A percentile compares a stretch with the other conserved stretches of the same genome.
phyloP scores from a whole-genome alignment of 2,329 filamentous ascomycete species.

The Fusarium burgessii region DNA sequence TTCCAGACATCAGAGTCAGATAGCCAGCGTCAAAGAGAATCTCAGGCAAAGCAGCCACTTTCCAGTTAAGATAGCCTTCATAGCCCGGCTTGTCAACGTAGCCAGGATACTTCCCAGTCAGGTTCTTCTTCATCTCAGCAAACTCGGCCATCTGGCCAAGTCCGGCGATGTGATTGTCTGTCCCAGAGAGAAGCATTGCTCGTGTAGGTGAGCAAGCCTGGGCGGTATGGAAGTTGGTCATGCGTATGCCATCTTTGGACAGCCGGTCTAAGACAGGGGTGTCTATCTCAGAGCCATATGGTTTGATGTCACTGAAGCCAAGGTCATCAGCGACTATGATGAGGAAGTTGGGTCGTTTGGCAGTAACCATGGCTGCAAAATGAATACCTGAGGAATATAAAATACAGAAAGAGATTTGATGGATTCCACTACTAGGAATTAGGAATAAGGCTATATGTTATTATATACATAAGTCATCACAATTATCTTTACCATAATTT shows the following conservation, averaged over 20 bases:
- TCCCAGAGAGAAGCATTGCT: slow-evolving; percentile 71
- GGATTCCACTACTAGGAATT: background rate
- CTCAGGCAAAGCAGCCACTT: slow-evolving; percentile 47
- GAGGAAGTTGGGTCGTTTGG: slow-evolving; percentile 43
- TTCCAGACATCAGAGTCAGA: slow-evolving; percentile 48
- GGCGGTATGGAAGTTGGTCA: slow-evolving; percentile 70
- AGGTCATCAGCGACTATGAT: slow-evolving; percentile 47
- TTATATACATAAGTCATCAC: background rate
- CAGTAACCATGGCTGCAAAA: background rate
- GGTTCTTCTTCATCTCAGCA: slow-evolving; percentile 11
- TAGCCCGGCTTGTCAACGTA: slow-evolving; percentile 42
- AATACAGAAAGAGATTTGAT: background rate
- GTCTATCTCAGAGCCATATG: slow-evolving; percentile 66
- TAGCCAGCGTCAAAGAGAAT: slow-evolving; percentile 49
- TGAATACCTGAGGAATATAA: no score
- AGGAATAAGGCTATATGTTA: background rate
- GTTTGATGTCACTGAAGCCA: slow-evolving; percentile 41
- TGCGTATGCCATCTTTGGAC: slow-evolving; percentile 61
- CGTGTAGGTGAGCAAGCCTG: slow-evolving; percentile 69
- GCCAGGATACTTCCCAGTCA: slow-evolving; percentile 6
- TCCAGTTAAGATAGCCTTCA: slow-evolving; percentile 50
- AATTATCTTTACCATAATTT: background rate
- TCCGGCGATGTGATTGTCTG: slow-evolving; percentile 66
- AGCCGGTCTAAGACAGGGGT: slow-evolving; percentile 67
- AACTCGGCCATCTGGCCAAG: slow-evolving; percentile 65